phyloP scores from a whole-genome alignment of 306 rosid genomes.

The Cicer cuneatum region DNA sequence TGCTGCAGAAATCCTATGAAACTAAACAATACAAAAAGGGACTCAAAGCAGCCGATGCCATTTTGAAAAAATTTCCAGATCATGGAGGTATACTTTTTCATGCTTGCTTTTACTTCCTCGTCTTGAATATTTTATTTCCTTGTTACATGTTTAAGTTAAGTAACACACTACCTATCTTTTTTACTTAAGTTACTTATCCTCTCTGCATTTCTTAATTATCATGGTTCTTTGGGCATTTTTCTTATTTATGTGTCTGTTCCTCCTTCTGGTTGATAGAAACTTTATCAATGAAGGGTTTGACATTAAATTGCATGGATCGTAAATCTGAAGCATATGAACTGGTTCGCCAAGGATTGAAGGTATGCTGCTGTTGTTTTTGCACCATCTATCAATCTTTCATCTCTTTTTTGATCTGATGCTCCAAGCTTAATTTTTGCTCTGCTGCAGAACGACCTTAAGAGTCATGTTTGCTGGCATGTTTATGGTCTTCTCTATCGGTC shows the following conservation, averaged over 20 bases:
- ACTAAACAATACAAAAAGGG: slow-evolving; percentile 97
- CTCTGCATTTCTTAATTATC: slow-evolving; percentile 1
- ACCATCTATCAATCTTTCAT: not conserved
- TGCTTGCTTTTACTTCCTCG: slow-evolving; percentile 10
- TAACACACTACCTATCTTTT: not conserved
- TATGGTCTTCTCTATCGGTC: slow-evolving; percentile 97
- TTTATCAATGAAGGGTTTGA: slow-evolving; percentile 96
- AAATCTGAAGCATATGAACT: slow-evolving; percentile 92
- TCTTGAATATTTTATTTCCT: slow-evolving; percentile 16
- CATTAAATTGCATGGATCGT: slow-evolving; percentile 97
- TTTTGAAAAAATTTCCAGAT: slow-evolving; percentile 85
- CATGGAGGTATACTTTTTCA: slow-evolving; percentile 76
- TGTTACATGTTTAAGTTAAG: slow-evolving; percentile 14
- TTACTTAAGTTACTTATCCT: not conserved
- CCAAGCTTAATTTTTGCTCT: slow-evolving; percentile 42
- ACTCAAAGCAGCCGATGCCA: slow-evolving; percentile 92
- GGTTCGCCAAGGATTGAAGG: slow-evolving; percentile 92
- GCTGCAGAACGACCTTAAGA: slow-evolving; percentile 93
- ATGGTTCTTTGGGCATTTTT: slow-evolving; percentile 1
- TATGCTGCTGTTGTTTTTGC: slow-evolving; percentile 34
- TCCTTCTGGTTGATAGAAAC: slow-evolving; percentile 70
- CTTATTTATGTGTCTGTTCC: slow-evolving; percentile 34
- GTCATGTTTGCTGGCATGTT: slow-evolving; percentile 99
- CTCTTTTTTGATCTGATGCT: slow-evolving; percentile 17
- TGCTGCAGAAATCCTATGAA: slow-evolving; percentile 88